Evolutionary conservation across 2,329 filamentous ascomycete genomes (phyloP).

Genomic region (Triangularia verruculosa): DNA sequence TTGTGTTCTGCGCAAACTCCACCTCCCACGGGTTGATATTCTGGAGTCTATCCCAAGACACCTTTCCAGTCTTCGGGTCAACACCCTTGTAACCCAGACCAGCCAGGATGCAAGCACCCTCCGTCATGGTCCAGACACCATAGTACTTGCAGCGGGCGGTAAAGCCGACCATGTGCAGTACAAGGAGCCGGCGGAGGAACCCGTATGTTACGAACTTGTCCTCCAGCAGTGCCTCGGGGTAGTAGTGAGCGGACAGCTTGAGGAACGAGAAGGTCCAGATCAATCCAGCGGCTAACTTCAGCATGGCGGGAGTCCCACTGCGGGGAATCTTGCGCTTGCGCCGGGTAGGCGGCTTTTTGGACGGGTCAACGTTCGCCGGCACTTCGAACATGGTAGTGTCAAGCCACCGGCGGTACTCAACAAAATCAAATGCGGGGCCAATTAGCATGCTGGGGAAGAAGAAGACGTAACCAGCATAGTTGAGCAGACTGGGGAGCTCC

Average conservation of each 20-base stretch:
- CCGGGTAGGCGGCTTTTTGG: conserved; percentile 79
- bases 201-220: conserved; percentile 64
- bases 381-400: conserved; percentile 93
- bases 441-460: conserved; percentile 92
- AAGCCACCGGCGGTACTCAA: conserved; percentile 88
- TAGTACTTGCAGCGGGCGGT: conserved; percentile 91
- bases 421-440: conserved; percentile 91
- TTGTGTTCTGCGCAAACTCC: conserved; percentile 89
- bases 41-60: conserved; percentile 84
- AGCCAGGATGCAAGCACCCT: conserved; percentile 90
- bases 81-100: conserved; percentile 94
- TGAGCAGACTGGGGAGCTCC: conserved; percentile 70
- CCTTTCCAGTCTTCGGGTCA: conserved; percentile 77
- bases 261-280: conserved; percentile 79
- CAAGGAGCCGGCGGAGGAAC: conserved; percentile 70
- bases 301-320: conserved; percentile 78
- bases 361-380: conserved; percentile 74
- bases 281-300: conserved; percentile 71
- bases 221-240: conserved; percentile 59
- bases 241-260: conserved; percentile 66
- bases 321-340: conserved; percentile 91
- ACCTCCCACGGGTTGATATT: conserved; percentile 86
- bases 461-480: conserved; percentile 86
- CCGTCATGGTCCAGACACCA: conserved; percentile 88
- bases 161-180: conserved; percentile 80